These are phyloP conservation scores for Wickerhamiella allomyrinae DNA, from an alignment of 805 yeast genomes.

Conservation along the genomic window DNA sequence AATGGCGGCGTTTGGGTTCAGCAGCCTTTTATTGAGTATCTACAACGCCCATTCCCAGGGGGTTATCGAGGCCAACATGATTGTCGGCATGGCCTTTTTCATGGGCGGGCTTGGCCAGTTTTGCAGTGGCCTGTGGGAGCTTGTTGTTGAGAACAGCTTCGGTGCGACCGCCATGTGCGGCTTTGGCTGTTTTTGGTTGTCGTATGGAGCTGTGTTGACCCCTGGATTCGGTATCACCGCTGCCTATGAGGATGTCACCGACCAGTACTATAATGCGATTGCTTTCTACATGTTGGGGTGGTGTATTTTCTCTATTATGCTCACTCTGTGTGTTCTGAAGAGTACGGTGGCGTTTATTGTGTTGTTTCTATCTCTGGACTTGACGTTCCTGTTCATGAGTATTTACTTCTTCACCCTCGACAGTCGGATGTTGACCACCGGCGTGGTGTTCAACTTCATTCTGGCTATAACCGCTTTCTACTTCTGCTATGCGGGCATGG, in stretches of 20 bases:
- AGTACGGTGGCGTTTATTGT: constrained; percentile 51
- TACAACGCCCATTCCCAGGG: constrained; percentile 46
- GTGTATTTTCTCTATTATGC: constrained; percentile 44
- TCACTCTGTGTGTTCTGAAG: constrained; percentile 40
- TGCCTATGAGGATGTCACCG: constrained; percentile 26
- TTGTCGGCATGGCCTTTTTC: constrained; percentile 46
- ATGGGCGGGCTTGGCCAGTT: constrained; percentile 50
- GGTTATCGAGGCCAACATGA: constrained; percentile 36
- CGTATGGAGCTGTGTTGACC: constrained; percentile 42
- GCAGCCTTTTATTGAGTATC: constrained; percentile 45
- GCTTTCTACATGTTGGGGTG: constrained; percentile 50
- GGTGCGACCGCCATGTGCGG: constrained; percentile 37
- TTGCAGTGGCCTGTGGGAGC: constrained; percentile 54
- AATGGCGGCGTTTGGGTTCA: constrained; percentile 42
- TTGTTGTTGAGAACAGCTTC: constrained; percentile 49
- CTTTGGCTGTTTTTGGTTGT: constrained; percentile 52
- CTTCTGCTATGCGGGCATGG: constrained; percentile 49
- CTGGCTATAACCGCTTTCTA: constrained; percentile 46
- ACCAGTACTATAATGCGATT: constrained; percentile 31
- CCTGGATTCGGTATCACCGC: constrained; percentile 37
- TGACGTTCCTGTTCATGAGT: constrained; percentile 43
- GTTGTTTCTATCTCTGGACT: constrained; percentile 37
- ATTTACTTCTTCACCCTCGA: constrained; percentile 33
- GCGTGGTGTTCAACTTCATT: constrained; percentile 46
- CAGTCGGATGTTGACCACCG: constrained; percentile 32